Percentiles rank a stretch among this genome's conserved stretches.
These are phyloP conservation scores for Graphiopsis chlorocephala DNA, from an alignment of 2,329 filamentous ascomycete species.

Conservation along the genomic window DNA sequence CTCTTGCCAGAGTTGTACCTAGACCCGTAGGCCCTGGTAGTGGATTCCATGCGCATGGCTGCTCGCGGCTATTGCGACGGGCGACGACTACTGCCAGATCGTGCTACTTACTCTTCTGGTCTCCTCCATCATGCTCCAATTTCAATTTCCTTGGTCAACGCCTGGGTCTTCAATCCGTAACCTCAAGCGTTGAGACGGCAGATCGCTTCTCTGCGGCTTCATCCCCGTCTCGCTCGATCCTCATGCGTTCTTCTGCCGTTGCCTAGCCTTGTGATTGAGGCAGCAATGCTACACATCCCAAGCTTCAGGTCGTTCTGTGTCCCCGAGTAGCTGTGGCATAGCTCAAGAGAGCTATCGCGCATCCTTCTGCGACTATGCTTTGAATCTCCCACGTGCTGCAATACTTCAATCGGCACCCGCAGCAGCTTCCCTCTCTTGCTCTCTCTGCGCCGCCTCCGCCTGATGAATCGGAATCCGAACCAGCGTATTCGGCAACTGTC, in stretches of 20 bases:
- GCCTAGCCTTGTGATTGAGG: background rate
- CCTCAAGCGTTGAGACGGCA: background rate
- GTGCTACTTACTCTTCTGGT: background rate
- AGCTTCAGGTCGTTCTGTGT: background rate
- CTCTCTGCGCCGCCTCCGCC: constrained; percentile 31
- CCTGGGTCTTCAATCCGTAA: background rate
- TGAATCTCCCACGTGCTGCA: background rate
- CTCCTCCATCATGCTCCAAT: background rate
- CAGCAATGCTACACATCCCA: background rate
- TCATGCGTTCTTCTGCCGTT: background rate
- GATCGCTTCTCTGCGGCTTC: background rate
- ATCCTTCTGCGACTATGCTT: background rate
- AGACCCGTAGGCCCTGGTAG: background rate
- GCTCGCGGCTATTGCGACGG: background rate
- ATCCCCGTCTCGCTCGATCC: background rate
- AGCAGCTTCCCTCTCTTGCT: constrained; percentile 23
- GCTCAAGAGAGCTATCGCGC: background rate
- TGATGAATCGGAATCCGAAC: constrained; percentile 84
- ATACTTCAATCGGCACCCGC: background rate
- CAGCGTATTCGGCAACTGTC: constrained; percentile 71
- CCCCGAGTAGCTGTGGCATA: background rate
- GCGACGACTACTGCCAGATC: background rate
- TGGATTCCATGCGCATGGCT: background rate
- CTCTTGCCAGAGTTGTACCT: background rate
- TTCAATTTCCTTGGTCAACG: background rate